A percentile compares a stretch with the other conserved stretches of the same genome.
Evolutionary conservation across 2,329 filamentous ascomycete species (phyloP).

Genomic region (Domatiomyces globalis): DNA sequence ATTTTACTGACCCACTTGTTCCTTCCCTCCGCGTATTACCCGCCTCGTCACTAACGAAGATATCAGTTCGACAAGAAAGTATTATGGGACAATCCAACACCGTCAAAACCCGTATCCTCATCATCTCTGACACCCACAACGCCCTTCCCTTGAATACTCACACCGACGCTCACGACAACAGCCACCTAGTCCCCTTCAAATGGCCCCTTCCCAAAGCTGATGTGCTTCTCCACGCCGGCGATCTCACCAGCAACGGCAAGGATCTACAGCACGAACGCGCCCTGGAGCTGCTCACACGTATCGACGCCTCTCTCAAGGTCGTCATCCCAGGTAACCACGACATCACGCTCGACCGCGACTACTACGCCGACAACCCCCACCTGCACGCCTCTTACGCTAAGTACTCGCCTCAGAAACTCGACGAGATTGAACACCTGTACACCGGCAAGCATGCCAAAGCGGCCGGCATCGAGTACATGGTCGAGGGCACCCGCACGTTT

Average conservation of each 20-base stretch:
- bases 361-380: slow-evolving; percentile 26
- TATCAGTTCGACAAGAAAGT: background rate
- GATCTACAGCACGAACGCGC: slow-evolving; percentile 34
- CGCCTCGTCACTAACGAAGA: background rate
- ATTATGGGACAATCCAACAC: background rate
- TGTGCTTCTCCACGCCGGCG: slow-evolving; percentile 45
- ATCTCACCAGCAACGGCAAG: slow-evolving; percentile 41
- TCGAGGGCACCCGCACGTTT: slow-evolving; percentile 39
- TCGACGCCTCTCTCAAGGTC: slow-evolving; percentile 44
- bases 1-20: background rate
- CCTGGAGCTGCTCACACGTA: slow-evolving; percentile 33
- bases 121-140: slow-evolving; percentile 16
- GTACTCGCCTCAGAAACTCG: slow-evolving; percentile 18
- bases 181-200: slow-evolving; percentile 15
- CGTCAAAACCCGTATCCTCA: slow-evolving; percentile 13
- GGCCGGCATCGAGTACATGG: slow-evolving; percentile 40
- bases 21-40: background rate
- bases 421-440: slow-evolving; percentile 33
- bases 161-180: background rate
- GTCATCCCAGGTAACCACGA: slow-evolving; percentile 53
- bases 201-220: slow-evolving; percentile 37
- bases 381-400: slow-evolving; percentile 19
- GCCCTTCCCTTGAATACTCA: slow-evolving; percentile 1
- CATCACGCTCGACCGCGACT: slow-evolving; percentile 40
- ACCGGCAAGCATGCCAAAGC: slow-evolving; percentile 28